Base-by-base conservation (phyloP, 2,329 filamentous ascomycete species). In the Chlorencoelia australis region DNA sequence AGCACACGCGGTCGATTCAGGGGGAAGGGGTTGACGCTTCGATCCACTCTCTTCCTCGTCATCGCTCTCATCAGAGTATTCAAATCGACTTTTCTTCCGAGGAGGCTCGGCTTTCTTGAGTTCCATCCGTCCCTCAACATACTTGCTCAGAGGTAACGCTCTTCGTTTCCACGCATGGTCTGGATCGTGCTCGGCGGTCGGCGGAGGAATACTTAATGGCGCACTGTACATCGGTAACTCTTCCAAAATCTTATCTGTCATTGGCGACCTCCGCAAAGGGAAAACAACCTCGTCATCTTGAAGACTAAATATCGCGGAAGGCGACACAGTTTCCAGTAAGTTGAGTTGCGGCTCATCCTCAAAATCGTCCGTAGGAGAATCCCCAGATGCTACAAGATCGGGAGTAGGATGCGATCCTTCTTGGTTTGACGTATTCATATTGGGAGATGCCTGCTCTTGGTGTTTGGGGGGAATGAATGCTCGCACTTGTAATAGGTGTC, bases 131-230 rank as follows among this genome's bases (percentile, higher is more conserved):
- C 84, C 83, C 40, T 83, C 78, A 1, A 88, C 80, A 56, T 82
- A 94, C 56, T 88, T 94, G 51, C 84, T 94, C 3, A 95, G 70
- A 2, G 86, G 82, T 11, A 93, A 64, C 26, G 87, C 78, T n/a
- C 82, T 76, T 4, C 77, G 74, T 54, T 74, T 79, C 83, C 83
- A 89, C 22, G 66, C 66, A 14, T 75, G 70, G 59, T 89, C 83
- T 0, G 79, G 77, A 35, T 80, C 72, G 39, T 68, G 63, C 34
- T 79, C 73, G 6, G 74, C 70, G 2, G 61, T 65, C 2, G 65
- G 66, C 33, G 69, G 70, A 2, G 74, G 73, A 2, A 73, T 61
- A 45, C 71, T 66, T 2, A 79, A 62, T 4, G 75, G 74, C 6
- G 77, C 69, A 5, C 81, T 73, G 55, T 87, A 94, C 49, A 91